These are phyloP conservation scores for Oryza glaberrima DNA, from an alignment of 176 grass and related monocot genomes.

Conservation along the genomic window DNA sequence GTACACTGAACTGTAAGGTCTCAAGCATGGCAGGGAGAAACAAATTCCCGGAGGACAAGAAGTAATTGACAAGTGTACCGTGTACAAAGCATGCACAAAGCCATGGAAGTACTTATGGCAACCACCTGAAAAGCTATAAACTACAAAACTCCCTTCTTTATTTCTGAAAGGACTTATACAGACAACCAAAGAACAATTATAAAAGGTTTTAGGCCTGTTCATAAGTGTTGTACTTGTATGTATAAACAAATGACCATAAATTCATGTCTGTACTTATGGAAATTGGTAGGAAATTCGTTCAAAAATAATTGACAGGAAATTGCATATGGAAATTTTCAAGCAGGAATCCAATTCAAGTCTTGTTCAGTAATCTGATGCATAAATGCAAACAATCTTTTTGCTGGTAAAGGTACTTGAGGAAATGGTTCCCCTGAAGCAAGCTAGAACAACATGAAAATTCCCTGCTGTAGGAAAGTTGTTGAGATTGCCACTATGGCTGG, in stretches of 20 bases:
- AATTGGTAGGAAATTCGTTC: background rate
- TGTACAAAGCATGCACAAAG: conserved; percentile 8
- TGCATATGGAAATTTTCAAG: conserved; percentile 9
- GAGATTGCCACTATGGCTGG: background rate
- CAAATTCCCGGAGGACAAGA: background rate
- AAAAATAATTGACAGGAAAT: background rate
- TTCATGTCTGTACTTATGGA: background rate
- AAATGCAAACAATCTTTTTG: background rate
- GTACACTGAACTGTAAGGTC: background rate
- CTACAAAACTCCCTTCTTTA: background rate
- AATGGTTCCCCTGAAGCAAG: background rate
- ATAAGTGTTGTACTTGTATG: background rate
- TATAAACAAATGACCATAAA: conserved; percentile 1
- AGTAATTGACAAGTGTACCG: background rate
- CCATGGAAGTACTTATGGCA: background rate
- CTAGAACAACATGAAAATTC: conserved; percentile 10
- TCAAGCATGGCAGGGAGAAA: background rate
- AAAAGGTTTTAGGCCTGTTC: background rate
- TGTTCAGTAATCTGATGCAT: background rate
- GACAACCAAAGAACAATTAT: conserved; percentile 11
- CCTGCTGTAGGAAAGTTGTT: background rate
- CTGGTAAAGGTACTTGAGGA: background rate
- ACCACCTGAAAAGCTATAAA: background rate
- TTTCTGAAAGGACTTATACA: conserved; percentile 6
- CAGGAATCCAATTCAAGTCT: conserved; percentile 7